A percentile compares a stretch with the other conserved stretches of the same genome.
These are phyloP conservation scores for Morella rubra DNA, from an alignment of 306 rosid genomes.

Conservation along the genomic window DNA sequence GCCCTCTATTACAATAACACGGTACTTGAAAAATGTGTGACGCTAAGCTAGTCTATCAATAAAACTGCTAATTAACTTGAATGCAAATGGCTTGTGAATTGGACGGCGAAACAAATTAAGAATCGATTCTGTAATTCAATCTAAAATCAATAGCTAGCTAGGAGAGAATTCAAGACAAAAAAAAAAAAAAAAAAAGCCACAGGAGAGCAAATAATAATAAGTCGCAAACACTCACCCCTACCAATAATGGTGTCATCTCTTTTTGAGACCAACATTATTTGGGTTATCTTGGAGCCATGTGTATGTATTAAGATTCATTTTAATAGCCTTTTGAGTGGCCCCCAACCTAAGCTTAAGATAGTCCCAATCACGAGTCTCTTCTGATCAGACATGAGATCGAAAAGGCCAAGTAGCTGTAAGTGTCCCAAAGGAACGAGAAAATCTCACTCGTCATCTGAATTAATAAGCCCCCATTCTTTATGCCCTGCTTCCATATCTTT, in stretches of 20 bases:
- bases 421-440: neutral
- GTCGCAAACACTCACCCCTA: constrained; percentile 28
- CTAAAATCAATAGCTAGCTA: neutral
- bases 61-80: no score
- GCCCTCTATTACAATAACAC: no score
- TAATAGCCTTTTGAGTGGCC: constrained; percentile 18
- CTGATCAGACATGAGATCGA: neutral
- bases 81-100: no score
- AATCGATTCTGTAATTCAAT: neutral
- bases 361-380: constrained; percentile 46
- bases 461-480: no score
- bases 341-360: constrained; percentile 28
- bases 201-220: constrained; percentile 20
- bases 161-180: neutral
- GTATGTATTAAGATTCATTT: constrained; percentile 23
- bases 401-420: constrained; percentile 12
- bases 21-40: no score
- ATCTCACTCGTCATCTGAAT: no score
- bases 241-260: constrained; percentile 43
- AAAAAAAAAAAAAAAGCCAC: neutral
- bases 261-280: constrained; percentile 44
- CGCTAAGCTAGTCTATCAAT: no score
- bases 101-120: no score
- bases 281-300: constrained; percentile 32
- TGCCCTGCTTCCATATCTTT: neutral